Conservation (phyloP, 148 eudicot species). For the Vaccinium myrtillus region DNA sequence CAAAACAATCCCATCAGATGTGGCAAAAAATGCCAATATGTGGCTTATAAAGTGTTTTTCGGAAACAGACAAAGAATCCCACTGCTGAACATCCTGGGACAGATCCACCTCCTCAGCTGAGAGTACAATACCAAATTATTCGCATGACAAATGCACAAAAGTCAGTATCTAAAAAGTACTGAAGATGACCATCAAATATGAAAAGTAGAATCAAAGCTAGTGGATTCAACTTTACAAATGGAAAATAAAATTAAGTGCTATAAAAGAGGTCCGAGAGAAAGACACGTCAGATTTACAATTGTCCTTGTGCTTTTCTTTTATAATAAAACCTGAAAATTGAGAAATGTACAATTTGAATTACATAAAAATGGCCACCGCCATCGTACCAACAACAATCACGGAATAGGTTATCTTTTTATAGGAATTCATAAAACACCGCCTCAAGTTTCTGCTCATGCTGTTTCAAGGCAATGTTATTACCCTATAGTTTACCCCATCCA, state of each 20-base stretch:
- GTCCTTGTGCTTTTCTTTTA: not conserved
- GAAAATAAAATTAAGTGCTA: not conserved
- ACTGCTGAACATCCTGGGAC: constrained; percentile 68
- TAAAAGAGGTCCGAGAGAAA: not conserved
- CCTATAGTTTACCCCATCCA: not conserved
- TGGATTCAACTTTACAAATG: not conserved
- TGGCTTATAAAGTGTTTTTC: constrained; percentile 78
- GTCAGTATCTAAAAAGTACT: not conserved
- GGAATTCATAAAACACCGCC: not conserved
- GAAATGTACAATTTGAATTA: no score
- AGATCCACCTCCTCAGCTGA: constrained; percentile 89
- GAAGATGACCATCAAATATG: not conserved
- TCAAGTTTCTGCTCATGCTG: not conserved
- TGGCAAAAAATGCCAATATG: constrained; percentile 81
- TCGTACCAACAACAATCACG: no score
- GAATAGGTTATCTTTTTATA: no score
- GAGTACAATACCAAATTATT: not conserved
- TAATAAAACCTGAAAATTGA: not conserved
- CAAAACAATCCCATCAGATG: constrained; percentile 88
- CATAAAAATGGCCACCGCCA: no score
- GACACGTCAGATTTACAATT: not conserved
- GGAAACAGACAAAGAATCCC: constrained; percentile 52
- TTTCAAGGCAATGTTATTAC: not conserved
- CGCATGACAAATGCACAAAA: not conserved
- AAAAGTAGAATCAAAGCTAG: not conserved